Conservation (phyloP, 225 moss, liverwort and hornwort genomes). For the Sphagnum contortum region DNA sequence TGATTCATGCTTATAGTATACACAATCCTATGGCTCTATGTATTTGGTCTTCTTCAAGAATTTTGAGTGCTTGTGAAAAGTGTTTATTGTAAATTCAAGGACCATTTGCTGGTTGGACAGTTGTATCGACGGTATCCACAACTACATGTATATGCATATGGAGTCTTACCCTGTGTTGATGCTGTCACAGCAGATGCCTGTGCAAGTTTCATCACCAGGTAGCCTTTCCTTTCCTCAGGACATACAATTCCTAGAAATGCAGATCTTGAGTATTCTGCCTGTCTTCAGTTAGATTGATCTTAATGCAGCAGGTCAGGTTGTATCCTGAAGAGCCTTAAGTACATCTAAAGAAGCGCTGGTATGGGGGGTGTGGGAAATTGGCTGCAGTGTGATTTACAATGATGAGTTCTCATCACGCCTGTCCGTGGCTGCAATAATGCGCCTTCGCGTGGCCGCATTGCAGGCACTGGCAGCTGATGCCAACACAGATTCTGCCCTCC, state of each 20-base stretch:
- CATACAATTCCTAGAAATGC: neutral
- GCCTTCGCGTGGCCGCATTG: slow-evolving; percentile 64
- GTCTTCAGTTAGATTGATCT: too few relatives aligned
- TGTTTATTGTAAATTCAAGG: too few relatives aligned
- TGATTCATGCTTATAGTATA: too few relatives aligned
- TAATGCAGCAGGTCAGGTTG: too few relatives aligned
- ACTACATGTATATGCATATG: slow-evolving; percentile 70
- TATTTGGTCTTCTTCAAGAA: too few relatives aligned
- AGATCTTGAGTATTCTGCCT: neutral
- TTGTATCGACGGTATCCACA: slow-evolving; percentile 62
- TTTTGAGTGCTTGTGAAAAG: too few relatives aligned
- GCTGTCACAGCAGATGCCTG: slow-evolving; percentile 62
- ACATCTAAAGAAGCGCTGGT: too few relatives aligned
- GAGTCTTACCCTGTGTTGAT: slow-evolving; percentile 80
- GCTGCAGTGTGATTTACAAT: slow-evolving; percentile 74
- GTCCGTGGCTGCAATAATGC: slow-evolving; percentile 72
- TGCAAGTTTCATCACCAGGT: slow-evolving; percentile 71
- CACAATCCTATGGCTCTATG: too few relatives aligned
- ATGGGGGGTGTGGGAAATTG: too few relatives aligned
- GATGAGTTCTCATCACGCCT: slow-evolving; percentile 83
- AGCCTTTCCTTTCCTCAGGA: neutral
- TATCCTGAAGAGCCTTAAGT: too few relatives aligned
- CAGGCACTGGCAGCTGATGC: slow-evolving; percentile 39
- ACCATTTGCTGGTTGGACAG: slow-evolving; percentile 16
- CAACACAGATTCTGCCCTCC: slow-evolving; percentile 36